Percentiles rank a stretch among this genome's conserved stretches.
Evolutionary conservation across 148 eudicot species (phyloP).

Genomic region (Diospyros kaki): DNA sequence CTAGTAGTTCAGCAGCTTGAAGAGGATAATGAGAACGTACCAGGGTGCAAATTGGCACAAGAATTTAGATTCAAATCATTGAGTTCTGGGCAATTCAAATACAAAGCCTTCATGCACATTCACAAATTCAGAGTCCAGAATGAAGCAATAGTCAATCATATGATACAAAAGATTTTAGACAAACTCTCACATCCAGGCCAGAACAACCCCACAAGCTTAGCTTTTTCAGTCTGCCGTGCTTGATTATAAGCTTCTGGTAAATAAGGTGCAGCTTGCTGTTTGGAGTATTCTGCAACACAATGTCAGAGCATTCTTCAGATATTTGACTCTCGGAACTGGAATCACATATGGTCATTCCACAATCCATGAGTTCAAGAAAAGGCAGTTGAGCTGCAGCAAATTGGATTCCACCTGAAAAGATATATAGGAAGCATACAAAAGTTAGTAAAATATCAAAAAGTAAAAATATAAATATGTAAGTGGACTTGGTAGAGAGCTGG

Average conservation of each 20-base stretch:
- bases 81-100: conserved; percentile 81
- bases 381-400: conserved; percentile 97
- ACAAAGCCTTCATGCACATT: conserved; percentile 61
- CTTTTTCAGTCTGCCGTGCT: conserved; percentile 73
- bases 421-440: neutral
- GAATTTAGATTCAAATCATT: conserved; percentile 74
- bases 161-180: conserved; percentile 6
- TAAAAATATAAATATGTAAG: neutral
- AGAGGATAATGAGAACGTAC: conserved; percentile 28
- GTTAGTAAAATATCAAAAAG: neutral
- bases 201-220: conserved; percentile 99
- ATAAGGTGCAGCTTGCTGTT: conserved; percentile 51
- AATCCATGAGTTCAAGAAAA: conserved; percentile 87
- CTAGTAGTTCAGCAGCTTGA: neutral
- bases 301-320: conserved; percentile 26
- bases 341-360: conserved; percentile 86
- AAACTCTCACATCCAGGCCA: conserved; percentile 82
- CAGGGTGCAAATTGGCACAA: conserved; percentile 79
- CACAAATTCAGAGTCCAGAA: conserved; percentile 4
- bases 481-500: neutral
- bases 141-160: conserved; percentile 1
- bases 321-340: conserved; percentile 28
- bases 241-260: conserved; percentile 83
- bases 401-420: conserved; percentile 81
- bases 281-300: conserved; percentile 37